A percentile compares a stretch with the other conserved stretches of the same genome.
phyloP scores from a whole-genome alignment of 75 land plant species.

The Gnetum montanum region DNA sequence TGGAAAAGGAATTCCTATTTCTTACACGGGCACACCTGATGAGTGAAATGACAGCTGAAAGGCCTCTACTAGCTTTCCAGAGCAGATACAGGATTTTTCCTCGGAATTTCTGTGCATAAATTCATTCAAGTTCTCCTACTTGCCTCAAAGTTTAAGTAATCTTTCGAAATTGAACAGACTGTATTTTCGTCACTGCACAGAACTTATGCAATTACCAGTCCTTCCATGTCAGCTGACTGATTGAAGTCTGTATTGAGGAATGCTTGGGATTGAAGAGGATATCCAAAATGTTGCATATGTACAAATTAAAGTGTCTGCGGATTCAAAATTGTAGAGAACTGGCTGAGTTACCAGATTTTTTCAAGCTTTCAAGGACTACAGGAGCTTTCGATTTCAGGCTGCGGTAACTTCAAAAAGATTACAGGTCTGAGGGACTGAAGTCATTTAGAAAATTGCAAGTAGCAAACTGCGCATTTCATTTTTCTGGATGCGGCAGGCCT shows the following conservation, averaged over 20 bases:
- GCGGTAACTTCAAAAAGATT: neutral
- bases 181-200: conserved; percentile 2
- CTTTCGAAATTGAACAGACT: neutral
- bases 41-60: no score
- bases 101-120: conserved; percentile 1
- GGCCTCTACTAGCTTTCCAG: conserved; percentile 3
- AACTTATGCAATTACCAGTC: conserved; percentile 2
- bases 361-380: neutral
- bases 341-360: conserved; percentile 2
- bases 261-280: conserved; percentile 4
- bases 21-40: no score
- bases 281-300: conserved; percentile 1
- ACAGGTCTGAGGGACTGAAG: conserved; percentile 1
- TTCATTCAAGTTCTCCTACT: conserved; percentile 1
- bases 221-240: conserved; percentile 1
- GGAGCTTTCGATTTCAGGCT: conserved; percentile 4
- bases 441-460: conserved; percentile 6
- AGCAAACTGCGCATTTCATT: no score
- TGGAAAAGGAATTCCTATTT: no score
- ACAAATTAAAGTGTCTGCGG: neutral
- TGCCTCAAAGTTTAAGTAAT: neutral
- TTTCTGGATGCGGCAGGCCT: neutral
- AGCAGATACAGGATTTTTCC: neutral
- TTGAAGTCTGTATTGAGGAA: conserved; percentile 3
- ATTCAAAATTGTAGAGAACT: conserved; percentile 3